A percentile compares a stretch with the other conserved stretches of the same genome.
Conservation (phyloP, 2,329 filamentous ascomycete species). For the Aspergillus unguis region DNA sequence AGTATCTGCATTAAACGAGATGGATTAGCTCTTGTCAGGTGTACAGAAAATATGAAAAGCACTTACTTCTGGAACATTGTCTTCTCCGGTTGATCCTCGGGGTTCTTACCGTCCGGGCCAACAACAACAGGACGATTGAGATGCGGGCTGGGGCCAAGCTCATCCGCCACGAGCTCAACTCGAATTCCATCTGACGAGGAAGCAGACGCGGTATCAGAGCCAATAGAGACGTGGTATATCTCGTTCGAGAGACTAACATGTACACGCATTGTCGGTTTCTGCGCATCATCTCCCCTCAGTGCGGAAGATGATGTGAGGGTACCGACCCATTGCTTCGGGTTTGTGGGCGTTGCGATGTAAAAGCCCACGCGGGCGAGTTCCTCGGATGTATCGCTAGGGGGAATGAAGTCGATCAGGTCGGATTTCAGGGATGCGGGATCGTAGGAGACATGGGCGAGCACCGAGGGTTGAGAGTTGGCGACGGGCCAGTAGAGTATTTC, state of each 20-base stretch:
- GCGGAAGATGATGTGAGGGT: constrained; percentile 38
- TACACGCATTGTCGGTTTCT: constrained; percentile 37
- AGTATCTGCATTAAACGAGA: constrained; percentile 36
- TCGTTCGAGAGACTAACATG: constrained; percentile 38
- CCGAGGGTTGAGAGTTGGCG: constrained; percentile 29
- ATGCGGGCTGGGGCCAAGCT: constrained; percentile 35
- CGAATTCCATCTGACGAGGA: constrained; percentile 19
- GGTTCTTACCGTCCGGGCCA: constrained; percentile 36
- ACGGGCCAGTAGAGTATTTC: constrained; percentile 42
- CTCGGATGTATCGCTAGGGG: constrained; percentile 36
- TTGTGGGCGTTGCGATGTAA: constrained; percentile 37
- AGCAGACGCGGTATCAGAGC: constrained; percentile 16
- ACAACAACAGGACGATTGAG: constrained; percentile 41
- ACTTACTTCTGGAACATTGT: constrained; percentile 45
- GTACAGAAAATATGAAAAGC: not conserved
- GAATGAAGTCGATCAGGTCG: constrained; percentile 38
- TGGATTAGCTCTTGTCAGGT: constrained; percentile 8
- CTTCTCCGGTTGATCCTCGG: constrained; percentile 42
- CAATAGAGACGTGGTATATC: constrained; percentile 41
- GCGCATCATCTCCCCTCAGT: constrained; percentile 22
- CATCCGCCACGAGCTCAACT: constrained; percentile 34
- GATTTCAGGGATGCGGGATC: constrained; percentile 37
- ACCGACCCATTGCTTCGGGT: constrained; percentile 39
- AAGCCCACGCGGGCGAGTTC: constrained; percentile 55
- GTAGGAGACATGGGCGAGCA: constrained; percentile 42